Evolutionary conservation across 139 green algal genomes (phyloP).

Genomic region (Chlorella sp.): DNA sequence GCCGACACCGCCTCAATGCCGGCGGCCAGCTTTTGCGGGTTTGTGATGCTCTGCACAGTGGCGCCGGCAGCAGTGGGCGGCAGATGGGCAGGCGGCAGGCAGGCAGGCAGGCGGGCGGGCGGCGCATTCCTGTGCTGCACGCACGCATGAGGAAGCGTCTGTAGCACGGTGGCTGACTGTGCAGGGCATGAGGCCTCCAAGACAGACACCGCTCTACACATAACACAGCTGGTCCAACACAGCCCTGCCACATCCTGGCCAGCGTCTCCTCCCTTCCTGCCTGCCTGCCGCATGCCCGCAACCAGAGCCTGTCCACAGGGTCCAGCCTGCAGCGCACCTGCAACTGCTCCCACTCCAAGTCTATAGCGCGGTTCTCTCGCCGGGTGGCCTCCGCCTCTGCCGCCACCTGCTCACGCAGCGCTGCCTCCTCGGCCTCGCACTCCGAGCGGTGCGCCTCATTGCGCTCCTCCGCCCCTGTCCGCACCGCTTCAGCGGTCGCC

Average conservation of each 20-base stretch:
- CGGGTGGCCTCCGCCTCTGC: slow-evolving; percentile 7
- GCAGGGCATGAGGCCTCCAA: background rate
- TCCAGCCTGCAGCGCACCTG: background rate
- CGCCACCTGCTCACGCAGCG: slow-evolving; percentile 16
- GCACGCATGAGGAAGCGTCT: background rate
- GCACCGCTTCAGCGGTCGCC: background rate
- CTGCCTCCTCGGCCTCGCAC: slow-evolving; percentile 9
- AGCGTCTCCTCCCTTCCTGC: background rate
- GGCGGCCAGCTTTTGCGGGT: slow-evolving; percentile 3
- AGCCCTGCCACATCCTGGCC: background rate
- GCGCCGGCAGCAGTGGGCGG: background rate
- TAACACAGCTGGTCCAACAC: background rate
- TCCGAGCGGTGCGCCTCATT: background rate
- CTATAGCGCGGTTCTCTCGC: slow-evolving; percentile 24
- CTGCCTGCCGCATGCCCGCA: background rate
- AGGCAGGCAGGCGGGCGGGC: background rate
- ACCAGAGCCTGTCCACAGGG: too few species aligned
- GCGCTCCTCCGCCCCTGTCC: background rate
- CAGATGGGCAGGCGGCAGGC: background rate
- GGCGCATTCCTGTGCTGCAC: background rate
- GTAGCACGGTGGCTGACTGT: too few species aligned
- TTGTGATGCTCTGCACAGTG: background rate
- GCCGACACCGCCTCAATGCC: background rate
- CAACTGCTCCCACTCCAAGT: slow-evolving; percentile 34
- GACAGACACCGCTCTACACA: background rate